Conservation (phyloP, 2,329 filamentous ascomycete species). For the Colletotrichum cereale region DNA sequence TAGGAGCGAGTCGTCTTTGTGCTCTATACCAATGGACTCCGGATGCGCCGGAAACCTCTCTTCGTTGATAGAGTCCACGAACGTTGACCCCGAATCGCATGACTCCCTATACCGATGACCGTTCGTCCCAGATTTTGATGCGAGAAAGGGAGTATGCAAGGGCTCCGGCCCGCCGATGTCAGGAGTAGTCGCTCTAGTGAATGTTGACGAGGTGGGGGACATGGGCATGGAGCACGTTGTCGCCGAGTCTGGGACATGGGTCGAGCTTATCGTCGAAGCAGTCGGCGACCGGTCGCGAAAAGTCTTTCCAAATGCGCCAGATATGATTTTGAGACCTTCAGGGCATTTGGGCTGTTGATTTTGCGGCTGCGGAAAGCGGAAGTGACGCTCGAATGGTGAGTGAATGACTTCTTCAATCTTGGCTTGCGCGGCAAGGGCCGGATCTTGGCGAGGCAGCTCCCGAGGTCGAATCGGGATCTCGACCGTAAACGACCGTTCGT, state of each 20-base stretch:
- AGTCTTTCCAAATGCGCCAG: constrained; percentile 24
- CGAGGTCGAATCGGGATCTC: constrained; percentile 39
- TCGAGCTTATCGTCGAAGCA: constrained; percentile 53
- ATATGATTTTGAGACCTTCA: constrained; percentile 38
- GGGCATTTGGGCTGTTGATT: constrained; percentile 34
- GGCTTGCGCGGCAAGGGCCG: constrained; percentile 11
- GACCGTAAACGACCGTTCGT: constrained; percentile 22
- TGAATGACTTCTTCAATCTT: constrained; percentile 30
- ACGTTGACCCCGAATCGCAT: constrained; percentile 54
- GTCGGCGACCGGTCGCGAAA: constrained; percentile 50
- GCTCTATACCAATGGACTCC: constrained; percentile 14
- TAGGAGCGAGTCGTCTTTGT: constrained; percentile 48
- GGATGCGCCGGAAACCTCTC: constrained; percentile 38
- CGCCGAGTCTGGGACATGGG: constrained; percentile 54
- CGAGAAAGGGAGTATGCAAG: constrained; percentile 32
- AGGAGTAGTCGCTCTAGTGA: constrained; percentile 41
- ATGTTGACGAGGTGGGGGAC: constrained; percentile 41
- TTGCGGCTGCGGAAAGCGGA: constrained; percentile 22
- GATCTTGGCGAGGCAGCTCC: constrained; percentile 36
- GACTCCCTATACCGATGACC: constrained; percentile 42
- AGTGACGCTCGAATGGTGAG: constrained; percentile 30
- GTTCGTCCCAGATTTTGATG: constrained; percentile 17
- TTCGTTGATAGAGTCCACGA: constrained; percentile 44
- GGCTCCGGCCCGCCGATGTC: constrained; percentile 37
- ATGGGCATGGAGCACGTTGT: constrained; percentile 51